Conservation (phyloP, 495 filamentous ascomycete species). For the Podospora pseudocomata region DNA sequence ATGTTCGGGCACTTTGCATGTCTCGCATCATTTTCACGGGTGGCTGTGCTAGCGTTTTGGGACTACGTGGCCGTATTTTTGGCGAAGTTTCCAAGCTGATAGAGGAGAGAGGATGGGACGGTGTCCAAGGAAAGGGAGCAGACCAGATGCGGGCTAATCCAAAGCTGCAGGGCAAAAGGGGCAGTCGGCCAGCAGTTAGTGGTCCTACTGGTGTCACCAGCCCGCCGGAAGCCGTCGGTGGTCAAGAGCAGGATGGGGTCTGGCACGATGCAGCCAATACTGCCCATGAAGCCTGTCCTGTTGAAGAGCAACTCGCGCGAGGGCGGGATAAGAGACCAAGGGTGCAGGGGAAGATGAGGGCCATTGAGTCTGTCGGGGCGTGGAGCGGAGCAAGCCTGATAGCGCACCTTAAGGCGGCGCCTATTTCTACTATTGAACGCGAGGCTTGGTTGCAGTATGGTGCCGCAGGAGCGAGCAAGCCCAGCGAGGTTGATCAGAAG, state of each 20-base stretch:
- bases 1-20: conserved; percentile 82
- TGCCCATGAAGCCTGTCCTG: conserved; percentile 55
- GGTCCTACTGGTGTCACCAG: conserved; percentile 19
- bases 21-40: conserved; percentile 85
- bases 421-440: conserved; percentile 77
- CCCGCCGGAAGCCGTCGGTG: conserved; percentile 1
- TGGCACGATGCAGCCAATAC: conserved; percentile 43
- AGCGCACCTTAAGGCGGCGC: conserved; percentile 70
- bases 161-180: conserved; percentile 43
- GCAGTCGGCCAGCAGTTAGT: conserved; percentile 31
- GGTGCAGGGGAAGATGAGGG: conserved; percentile 60
- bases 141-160: conserved; percentile 54
- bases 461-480: conserved; percentile 62
- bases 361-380: conserved; percentile 76
- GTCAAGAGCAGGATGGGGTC: conserved; percentile 29
- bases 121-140: conserved; percentile 59
- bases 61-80: conserved; percentile 74
- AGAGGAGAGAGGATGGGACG: conserved; percentile 69
- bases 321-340: conserved; percentile 46
- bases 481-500: conserved; percentile 55
- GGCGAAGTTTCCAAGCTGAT: conserved; percentile 66
- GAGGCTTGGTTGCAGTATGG: conserved; percentile 81
- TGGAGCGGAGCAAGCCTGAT: conserved; percentile 88
- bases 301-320: conserved; percentile 59
- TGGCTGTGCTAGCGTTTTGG: conserved; percentile 73